Base-by-base conservation (phyloP, 1,139 yeast species). In the Kluyveromyces sp. region DNA sequence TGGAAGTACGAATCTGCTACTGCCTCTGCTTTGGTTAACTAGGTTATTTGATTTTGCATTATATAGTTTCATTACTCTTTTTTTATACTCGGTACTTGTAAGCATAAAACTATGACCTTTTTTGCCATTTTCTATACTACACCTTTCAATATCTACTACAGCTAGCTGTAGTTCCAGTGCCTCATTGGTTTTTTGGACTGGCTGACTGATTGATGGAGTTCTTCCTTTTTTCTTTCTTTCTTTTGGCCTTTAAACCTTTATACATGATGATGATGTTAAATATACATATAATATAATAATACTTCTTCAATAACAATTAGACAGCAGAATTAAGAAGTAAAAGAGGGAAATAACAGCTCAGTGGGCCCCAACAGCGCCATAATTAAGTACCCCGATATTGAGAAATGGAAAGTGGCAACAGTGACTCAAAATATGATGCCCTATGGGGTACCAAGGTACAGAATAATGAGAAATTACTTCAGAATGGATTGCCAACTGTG, bases 1-100 rank as follows among this genome's bases (percentile, higher is more conserved):
- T 92, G 97, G 97, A 92, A 92, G 82, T 92, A 85, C 95, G 98
- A 92, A 81, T 90, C 98, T 65, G 95, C 98, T 72, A 94, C 98
- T 71, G 99, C 99, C 72, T 92, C 98, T 70, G 95, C 99, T 76
- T 83, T 94, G 78, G 98, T 94, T 72, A 90, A 90, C 84, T 90
- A 88, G 74, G 43, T 34, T 40, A 30, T 40, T 41, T 41, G 34
- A 34, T 27, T 41, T 41, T 34, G 39, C 38, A 26, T 41, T 15
- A 25, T 41, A 34, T 35, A 41, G 25, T 25, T 33, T 37, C 36
- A 10, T 37, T 27, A 28, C 29, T 26, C 26, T 27, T 7, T 29
- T 38, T 30, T 29, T 38, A 29, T 30, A 30, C n/a, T 38, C 34
- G 25, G 34, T 38, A 15, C 25, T 37, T 34, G 27, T n/a, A 33